Percentiles rank a stretch among this genome's conserved stretches.
Conservation (phyloP, 148 eudicot species). For the Rhododendron williamsianum region DNA sequence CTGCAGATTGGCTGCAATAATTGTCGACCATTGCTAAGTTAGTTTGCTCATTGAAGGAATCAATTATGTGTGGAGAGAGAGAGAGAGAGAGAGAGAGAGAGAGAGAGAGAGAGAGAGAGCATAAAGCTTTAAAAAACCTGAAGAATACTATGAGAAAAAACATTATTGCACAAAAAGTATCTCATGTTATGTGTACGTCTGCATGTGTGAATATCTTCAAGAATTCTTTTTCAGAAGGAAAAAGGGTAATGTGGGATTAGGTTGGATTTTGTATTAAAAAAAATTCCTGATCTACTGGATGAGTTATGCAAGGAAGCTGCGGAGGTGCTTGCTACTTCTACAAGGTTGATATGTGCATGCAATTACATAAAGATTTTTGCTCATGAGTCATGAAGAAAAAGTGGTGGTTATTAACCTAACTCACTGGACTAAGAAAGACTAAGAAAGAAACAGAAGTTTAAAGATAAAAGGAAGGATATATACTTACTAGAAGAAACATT, state of each 20-base stretch:
- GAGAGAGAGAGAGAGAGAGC: background rate
- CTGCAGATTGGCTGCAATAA: background rate
- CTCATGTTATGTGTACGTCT: background rate
- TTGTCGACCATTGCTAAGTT: background rate
- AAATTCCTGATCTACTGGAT: background rate
- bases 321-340: background rate
- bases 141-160: background rate
- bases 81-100: background rate
- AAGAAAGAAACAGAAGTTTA: background rate
- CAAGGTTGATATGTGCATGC: background rate
- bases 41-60: background rate
- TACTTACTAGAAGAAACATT: conserved; percentile 5
- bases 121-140: background rate
- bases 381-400: background rate
- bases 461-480: background rate
- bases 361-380: background rate
- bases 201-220: background rate
- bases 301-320: background rate
- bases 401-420: background rate
- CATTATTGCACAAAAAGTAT: background rate
- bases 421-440: background rate
- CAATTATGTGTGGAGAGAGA: background rate
- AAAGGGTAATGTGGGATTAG: background rate
- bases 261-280: background rate
- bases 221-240: background rate